Base-by-base conservation (phyloP, 2,329 filamentous ascomycete species). In the Phialemoniopsis sp. region DNA sequence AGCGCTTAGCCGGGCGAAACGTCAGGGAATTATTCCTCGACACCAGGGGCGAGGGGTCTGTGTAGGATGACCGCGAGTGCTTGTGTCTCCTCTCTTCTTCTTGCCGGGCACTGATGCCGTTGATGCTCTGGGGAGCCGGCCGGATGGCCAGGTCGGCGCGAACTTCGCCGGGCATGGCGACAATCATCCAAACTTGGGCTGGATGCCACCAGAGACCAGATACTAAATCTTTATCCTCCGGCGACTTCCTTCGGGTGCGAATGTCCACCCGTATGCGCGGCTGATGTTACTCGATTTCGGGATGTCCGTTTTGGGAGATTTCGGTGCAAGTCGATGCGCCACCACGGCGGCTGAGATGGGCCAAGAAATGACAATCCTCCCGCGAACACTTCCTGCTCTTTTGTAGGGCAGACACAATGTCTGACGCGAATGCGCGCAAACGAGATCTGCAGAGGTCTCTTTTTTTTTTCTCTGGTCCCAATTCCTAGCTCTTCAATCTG, bases 31-130 rank as follows among this genome's bases (percentile, higher is more conserved):
- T 80, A 49, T 79, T 80, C 49, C 76, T 66, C 13, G 76, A 76
- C 29, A 68, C 62, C 36, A 80, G 64, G 9, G 76, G 72, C 8
- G 76, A 80, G n/a, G 68, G 62, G 40, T 80, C 76, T 18, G 76
- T 78, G 56, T 80, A 80, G 13, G 76, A 80, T 17, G 76, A 80
- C 44, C 76, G 68, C 32, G 76, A 78, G 57, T 80, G 76, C 49
- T 80, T 80, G 59, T 80, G 76, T 45, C 72, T 67, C 51, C 50
- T 52, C 40, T 60, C 56, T 19, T 59, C 41, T 30, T 36, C 26
- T 36, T 36, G 21, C 34, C 34, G n/a, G 34, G 34, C 29, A 29
- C 34, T 26, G 19, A 36, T 30, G 21, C 34, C 34, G 34, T 36
- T 26, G 34, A 36, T 18, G 34, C 5, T 15, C n/a, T 17, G 14